Base-by-base conservation (phyloP, 2,329 filamentous ascomycete species). In the Endoconidiophora laricicola region DNA sequence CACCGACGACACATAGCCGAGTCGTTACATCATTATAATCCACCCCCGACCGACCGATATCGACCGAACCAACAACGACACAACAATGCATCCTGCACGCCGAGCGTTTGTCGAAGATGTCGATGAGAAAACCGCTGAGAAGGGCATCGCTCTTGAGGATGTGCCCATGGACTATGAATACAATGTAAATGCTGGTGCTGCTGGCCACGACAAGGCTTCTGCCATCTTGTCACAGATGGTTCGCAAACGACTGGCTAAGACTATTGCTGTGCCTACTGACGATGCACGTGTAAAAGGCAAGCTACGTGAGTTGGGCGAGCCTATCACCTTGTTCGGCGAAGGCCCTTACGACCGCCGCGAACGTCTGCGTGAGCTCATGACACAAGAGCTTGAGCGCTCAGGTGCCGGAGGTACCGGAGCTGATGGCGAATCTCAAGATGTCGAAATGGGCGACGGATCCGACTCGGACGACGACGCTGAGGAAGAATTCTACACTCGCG, bases 401-500 rank as follows among this genome's bases (percentile, higher is more conserved):
- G 40, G 43, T 16, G 43, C 48, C 9, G 38, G 42, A 16, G 69
- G 78, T 55, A 69, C 66, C 1, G 20, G 74, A 76, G 55, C 69
- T 68, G 14, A 71, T 66, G 20, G 63, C 69, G 38, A 50, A 6
- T 23, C 20, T 6, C 48, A 49, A n/a, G 52, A 54, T 43, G 45
- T 41, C 23, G 52, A 50, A 40, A 66, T 63, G 20, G 73, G 69
- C 0, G 77, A 77, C 2, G 78, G 20, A 23, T 23, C 23, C 26
- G 52, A 63, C 16, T 72, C 69, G 0, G 76, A 77, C 2, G 78
- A 76, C 3, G 78, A 79, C 16, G 78, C 81, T 57, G 84, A 93
- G 56, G 87, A 96, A 60, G 91, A 98, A 58, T 98, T 95, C 64
- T 98, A 95, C 63, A 94, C 90, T 0, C 76, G 83, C 58, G 91